Percentiles rank a stretch among this genome's conserved stretches.
phyloP scores from a whole-genome alignment of 2,329 filamentous ascomycete species.

The Sporothrix pallida region DNA sequence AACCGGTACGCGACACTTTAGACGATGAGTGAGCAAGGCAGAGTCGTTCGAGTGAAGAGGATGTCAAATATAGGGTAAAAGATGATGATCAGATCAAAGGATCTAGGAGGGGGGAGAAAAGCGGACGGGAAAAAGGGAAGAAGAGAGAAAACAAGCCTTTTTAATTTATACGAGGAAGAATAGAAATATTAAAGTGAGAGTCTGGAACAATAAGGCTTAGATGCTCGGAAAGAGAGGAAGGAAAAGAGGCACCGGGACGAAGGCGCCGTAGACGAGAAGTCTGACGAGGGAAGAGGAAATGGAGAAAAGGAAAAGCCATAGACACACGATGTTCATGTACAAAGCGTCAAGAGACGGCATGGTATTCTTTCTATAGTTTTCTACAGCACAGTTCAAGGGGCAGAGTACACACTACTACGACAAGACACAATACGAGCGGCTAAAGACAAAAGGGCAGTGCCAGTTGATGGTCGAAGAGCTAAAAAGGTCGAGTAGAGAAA shows the following conservation, averaged over 20 bases:
- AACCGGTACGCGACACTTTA: conserved; percentile 18
- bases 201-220: not conserved
- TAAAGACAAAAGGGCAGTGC: not conserved
- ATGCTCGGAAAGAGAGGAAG: too few relatives aligned
- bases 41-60: not conserved
- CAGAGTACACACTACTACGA: not conserved
- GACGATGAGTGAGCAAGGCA: not conserved
- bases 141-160: conserved; percentile 21
- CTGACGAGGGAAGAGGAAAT: not conserved
- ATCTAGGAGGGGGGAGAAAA: not conserved
- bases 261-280: not conserved
- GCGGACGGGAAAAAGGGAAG: not conserved
- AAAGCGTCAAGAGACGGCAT: not conserved
- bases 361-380: not conserved
- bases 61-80: not conserved
- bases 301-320: not conserved
- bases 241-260: not conserved
- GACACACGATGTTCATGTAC: not conserved
- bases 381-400: not conserved
- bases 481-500: conserved; percentile 7
- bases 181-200: not conserved
- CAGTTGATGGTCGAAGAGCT: not conserved
- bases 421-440: conserved; percentile 11
- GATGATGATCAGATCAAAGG: not conserved
- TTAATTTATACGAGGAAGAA: conserved; percentile 23